phyloP scores from a whole-genome alignment of 2,329 filamentous ascomycete genomes.

The Rutstroemia sp. region DNA sequence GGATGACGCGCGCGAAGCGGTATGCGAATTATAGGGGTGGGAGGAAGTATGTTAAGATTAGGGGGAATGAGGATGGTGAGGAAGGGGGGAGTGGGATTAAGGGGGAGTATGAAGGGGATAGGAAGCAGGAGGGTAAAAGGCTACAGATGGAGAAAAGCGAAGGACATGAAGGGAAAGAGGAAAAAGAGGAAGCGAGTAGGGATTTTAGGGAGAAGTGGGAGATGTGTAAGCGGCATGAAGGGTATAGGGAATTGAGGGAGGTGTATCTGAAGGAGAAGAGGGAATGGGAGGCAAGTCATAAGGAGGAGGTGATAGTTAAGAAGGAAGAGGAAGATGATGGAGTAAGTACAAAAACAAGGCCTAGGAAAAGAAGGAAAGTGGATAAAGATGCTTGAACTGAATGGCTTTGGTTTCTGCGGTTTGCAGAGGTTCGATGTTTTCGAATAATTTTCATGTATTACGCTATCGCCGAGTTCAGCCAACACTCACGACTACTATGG shows the following conservation, averaged over 20 bases:
- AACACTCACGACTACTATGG: no score
- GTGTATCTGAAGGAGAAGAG: neutral
- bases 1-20: slow-evolving; percentile 52
- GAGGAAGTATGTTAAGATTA: slow-evolving; percentile 40
- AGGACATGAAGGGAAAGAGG: slow-evolving; percentile 37
- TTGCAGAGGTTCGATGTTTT: no score
- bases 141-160: slow-evolving; percentile 34
- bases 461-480: no score
- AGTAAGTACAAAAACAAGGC: neutral
- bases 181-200: slow-evolving; percentile 42
- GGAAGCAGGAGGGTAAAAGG: slow-evolving; percentile 26
- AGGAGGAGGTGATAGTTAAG: neutral
- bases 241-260: neutral
- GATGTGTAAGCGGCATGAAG: neutral
- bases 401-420: no score
- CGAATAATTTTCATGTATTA: no score
- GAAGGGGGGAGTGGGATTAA: neutral
- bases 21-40: slow-evolving; percentile 51
- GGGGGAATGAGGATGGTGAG: slow-evolving; percentile 25
- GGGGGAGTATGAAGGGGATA: neutral
- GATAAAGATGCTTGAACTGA: neutral
- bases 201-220: slow-evolving; percentile 43
- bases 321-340: neutral
- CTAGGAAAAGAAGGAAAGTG: neutral
- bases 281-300: neutral